phyloP scores from a whole-genome alignment of 2,329 filamentous ascomycete genomes.

The Hypoxylon sp. region DNA sequence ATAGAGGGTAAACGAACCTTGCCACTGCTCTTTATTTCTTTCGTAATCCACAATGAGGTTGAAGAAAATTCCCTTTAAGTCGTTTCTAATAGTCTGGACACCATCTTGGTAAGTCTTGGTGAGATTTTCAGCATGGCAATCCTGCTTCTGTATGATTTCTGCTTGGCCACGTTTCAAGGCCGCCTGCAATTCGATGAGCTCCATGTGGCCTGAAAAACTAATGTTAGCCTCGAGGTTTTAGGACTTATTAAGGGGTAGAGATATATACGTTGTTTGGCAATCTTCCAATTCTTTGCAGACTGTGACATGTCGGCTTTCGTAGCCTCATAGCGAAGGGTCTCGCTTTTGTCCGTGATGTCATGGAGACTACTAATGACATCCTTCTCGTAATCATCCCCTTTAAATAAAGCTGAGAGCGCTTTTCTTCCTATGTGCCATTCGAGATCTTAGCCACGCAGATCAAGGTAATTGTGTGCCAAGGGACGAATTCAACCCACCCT shows the following conservation, averaged over 20 bases:
- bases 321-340: slow-evolving; percentile 3
- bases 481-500: background rate
- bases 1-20: background rate
- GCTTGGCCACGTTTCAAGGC: background rate
- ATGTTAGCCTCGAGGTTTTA: background rate
- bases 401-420: slow-evolving; percentile 1
- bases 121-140: background rate
- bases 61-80: too few species aligned
- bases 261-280: slow-evolving; percentile 9
- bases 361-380: slow-evolving; percentile 10
- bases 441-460: background rate
- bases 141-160: background rate
- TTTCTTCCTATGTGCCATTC: slow-evolving; percentile 1
- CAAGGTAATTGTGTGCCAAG: background rate
- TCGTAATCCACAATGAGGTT: slow-evolving; percentile 5
- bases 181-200: slow-evolving; percentile 4
- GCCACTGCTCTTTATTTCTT: background rate
- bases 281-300: slow-evolving; percentile 10
- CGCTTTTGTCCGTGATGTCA: slow-evolving; percentile 11
- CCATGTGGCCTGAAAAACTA: background rate
- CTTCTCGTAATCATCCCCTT: slow-evolving; percentile 14
- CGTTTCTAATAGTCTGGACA: background rate
- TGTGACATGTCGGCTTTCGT: slow-evolving; percentile 18
- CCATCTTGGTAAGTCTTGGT: slow-evolving; percentile 3
- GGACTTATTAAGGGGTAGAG: too few species aligned